phyloP scores from a whole-genome alignment of 169 alveolate genomes.

The Eimeria maxima region DNA sequence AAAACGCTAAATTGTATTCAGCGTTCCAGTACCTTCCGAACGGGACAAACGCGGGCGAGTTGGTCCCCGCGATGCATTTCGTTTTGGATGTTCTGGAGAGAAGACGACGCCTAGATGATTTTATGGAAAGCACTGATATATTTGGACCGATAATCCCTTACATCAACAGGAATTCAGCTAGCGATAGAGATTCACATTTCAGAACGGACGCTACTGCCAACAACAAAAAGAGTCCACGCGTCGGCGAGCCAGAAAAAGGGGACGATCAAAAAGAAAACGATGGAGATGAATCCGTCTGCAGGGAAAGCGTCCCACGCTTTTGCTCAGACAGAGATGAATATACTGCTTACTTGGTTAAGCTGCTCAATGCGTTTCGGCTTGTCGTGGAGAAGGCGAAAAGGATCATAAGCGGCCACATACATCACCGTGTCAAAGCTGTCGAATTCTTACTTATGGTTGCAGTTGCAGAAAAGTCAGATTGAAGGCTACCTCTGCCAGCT shows the following conservation, averaged over 20 bases:
- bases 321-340: background rate
- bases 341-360: background rate
- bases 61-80: background rate
- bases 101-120: background rate
- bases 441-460: slow-evolving; percentile 4
- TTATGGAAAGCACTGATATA: background rate
- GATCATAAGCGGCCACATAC: background rate
- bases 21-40: background rate
- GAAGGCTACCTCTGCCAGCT: background rate
- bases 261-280: background rate
- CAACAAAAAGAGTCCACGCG: background rate
- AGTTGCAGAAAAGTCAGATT: background rate
- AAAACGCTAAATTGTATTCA: background rate
- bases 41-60: background rate
- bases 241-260: background rate
- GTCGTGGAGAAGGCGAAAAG: background rate
- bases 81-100: background rate
- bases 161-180: background rate
- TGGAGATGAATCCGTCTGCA: background rate
- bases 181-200: background rate
- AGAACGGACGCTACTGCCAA: background rate
- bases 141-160: background rate
- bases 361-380: background rate
- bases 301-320: background rate
- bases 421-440: background rate